Evolutionary conservation across 2,329 filamentous ascomycete species (phyloP).

Genomic region (Endothia cerciana): DNA sequence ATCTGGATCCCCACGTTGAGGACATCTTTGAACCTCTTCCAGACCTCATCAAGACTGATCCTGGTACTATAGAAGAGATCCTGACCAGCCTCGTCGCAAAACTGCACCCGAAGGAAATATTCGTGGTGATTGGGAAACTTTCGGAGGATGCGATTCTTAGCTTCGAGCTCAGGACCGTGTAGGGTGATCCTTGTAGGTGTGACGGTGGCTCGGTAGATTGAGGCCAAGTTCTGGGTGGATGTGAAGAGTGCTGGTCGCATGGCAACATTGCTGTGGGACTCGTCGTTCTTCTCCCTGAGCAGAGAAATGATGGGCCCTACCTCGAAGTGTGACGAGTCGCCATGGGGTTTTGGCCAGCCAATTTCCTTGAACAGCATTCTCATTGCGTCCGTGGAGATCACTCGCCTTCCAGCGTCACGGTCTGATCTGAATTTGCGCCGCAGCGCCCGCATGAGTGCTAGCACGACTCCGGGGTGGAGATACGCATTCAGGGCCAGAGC

Average conservation of each 20-base stretch:
- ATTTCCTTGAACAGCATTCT: constrained; percentile 56
- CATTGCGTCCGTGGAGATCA: constrained; percentile 58
- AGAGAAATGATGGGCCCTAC: constrained; percentile 44
- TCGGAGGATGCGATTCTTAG: constrained; percentile 72
- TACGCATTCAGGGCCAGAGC: constrained; percentile 66
- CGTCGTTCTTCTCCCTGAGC: constrained; percentile 46
- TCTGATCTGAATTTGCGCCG: constrained; percentile 36
- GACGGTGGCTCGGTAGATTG: constrained; percentile 59
- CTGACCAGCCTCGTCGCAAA: constrained; percentile 74
- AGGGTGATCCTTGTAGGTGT: constrained; percentile 63
- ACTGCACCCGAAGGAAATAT: constrained; percentile 71
- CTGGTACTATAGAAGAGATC: constrained; percentile 61
- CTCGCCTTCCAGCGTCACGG: constrained; percentile 35
- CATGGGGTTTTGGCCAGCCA: constrained; percentile 57
- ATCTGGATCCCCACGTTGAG: constrained; percentile 64
- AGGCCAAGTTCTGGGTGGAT: constrained; percentile 47
- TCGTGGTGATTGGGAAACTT: constrained; percentile 63
- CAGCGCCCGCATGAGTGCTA: constrained; percentile 51
- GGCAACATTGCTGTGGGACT: constrained; percentile 29
- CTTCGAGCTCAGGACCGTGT: constrained; percentile 66
- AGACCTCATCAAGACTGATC: constrained; percentile 55
- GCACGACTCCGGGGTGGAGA: constrained; percentile 58
- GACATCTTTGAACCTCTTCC: constrained; percentile 62
- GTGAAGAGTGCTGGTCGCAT: constrained; percentile 31
- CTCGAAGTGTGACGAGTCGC: constrained; percentile 47